phyloP scores from a whole-genome alignment of 345 rosid genomes.

The Gossypium stocksii region DNA sequence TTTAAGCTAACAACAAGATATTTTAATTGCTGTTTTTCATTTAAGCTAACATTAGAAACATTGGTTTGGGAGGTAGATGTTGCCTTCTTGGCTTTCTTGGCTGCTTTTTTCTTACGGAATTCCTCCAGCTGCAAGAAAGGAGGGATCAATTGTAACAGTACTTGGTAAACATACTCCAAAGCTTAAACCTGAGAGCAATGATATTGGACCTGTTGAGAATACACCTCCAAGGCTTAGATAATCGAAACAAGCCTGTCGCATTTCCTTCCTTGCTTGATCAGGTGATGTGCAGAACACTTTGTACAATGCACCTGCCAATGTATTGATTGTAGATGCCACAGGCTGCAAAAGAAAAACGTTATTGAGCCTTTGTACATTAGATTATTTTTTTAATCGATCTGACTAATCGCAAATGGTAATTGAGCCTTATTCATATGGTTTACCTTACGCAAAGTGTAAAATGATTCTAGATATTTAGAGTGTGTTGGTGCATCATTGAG shows the following conservation, averaged over 20 bases:
- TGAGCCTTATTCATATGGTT: neutral
- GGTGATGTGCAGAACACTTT: constrained; percentile 41
- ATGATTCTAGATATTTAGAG: constrained; percentile 46
- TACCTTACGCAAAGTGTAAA: constrained; percentile 50
- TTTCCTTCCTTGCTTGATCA: constrained; percentile 43
- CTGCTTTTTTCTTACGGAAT: too few species aligned
- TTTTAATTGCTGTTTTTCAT: too few species aligned
- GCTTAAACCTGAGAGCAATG: too few species aligned
- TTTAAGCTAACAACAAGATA: too few species aligned
- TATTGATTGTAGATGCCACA: constrained; percentile 47
- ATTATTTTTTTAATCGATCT: too few species aligned
- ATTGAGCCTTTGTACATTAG: too few species aligned
- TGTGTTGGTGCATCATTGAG: constrained; percentile 40
- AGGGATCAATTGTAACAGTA: too few species aligned
- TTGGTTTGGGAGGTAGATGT: too few species aligned
- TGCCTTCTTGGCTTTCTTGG: too few species aligned
- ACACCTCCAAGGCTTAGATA: constrained; percentile 27
- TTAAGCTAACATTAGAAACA: too few species aligned
- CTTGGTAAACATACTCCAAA: too few species aligned
- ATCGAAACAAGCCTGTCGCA: constrained; percentile 43
- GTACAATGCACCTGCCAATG: constrained; percentile 42
- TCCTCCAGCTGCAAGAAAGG: too few species aligned
- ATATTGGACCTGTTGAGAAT: constrained; percentile 34
- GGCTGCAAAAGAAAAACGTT: constrained; percentile 26
- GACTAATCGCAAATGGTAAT: neutral